phyloP scores from a whole-genome alignment of 495 filamentous ascomycete species.

The Annulohypoxylon bovei region DNA sequence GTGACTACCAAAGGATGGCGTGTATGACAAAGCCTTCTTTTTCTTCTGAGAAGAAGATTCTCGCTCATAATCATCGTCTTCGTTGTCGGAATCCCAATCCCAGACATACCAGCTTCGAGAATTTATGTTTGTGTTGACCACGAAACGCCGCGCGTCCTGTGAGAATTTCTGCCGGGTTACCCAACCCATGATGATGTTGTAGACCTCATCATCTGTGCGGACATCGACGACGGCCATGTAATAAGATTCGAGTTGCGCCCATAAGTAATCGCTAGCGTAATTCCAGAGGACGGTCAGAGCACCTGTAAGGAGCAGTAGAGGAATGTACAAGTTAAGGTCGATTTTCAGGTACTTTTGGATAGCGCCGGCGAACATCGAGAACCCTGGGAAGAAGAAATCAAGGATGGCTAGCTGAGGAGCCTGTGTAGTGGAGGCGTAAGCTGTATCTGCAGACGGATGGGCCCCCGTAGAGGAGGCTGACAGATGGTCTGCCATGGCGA shows the following conservation, averaged over 20 bases:
- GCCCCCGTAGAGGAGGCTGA: slow-evolving; percentile 2
- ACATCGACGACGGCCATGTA: slow-evolving; percentile 72
- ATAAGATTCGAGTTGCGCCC: slow-evolving; percentile 53
- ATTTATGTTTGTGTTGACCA: slow-evolving; percentile 68
- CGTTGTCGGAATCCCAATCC: slow-evolving; percentile 53
- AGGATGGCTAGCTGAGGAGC: slow-evolving; percentile 59
- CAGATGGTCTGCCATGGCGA: slow-evolving; percentile 34
- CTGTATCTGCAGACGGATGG: slow-evolving; percentile 13
- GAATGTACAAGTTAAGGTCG: slow-evolving; percentile 77
- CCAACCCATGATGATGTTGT: slow-evolving; percentile 77
- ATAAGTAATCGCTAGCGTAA: slow-evolving; percentile 60
- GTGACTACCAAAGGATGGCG: slow-evolving; percentile 70
- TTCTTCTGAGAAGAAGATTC: slow-evolving; percentile 47
- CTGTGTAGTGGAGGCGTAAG: slow-evolving; percentile 4
- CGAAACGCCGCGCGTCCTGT: slow-evolving; percentile 65
- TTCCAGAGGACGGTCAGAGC: slow-evolving; percentile 60
- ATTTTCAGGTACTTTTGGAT: slow-evolving; percentile 70
- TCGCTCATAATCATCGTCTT: slow-evolving; percentile 54
- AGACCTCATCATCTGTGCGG: slow-evolving; percentile 72
- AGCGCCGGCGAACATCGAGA: slow-evolving; percentile 69
- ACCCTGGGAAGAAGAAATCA: slow-evolving; percentile 79
- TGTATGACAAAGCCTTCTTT: slow-evolving; percentile 70
- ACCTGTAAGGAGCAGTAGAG: slow-evolving; percentile 63
- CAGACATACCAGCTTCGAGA: slow-evolving; percentile 60
- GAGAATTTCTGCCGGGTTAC: slow-evolving; percentile 69